These are phyloP conservation scores for Pichia pseudocactophila DNA, from an alignment of 805 yeast genomes.

Conservation along the genomic window DNA sequence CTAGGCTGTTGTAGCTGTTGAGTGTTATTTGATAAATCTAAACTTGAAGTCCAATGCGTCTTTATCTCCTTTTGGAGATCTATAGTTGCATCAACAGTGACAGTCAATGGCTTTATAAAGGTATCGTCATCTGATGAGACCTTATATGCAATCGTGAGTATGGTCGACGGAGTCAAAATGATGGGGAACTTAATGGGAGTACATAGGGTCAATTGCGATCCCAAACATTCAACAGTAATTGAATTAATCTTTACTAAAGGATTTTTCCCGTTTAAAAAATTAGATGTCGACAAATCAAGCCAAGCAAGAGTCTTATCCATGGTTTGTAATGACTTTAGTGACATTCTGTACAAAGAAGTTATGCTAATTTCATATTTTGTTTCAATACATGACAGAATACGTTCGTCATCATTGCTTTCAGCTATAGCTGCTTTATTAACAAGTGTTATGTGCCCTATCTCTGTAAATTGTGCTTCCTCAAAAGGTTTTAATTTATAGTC, in stretches of 20 bases:
- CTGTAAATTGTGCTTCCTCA: constrained; percentile 8
- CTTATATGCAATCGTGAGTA: constrained; percentile 20
- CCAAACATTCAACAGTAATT: constrained; percentile 12
- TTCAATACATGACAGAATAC: too few species aligned
- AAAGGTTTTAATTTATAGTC: constrained; percentile 8
- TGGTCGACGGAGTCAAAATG: constrained; percentile 14
- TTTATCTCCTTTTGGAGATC: constrained; percentile 15
- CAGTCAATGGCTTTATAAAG: constrained; percentile 21
- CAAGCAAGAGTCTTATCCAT: constrained; percentile 21
- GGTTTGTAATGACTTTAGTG: constrained; percentile 20
- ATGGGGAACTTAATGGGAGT: constrained; percentile 25
- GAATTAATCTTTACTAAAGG: constrained; percentile 14
- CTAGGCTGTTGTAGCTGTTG: constrained; percentile 3
- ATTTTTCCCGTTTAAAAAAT: constrained; percentile 9
- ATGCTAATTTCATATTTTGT: constrained; percentile 6
- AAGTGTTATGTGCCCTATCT: constrained; percentile 12
- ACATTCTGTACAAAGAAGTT: constrained; percentile 23
- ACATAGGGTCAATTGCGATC: constrained; percentile 19
- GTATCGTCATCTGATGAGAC: constrained; percentile 21
- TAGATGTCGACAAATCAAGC: constrained; percentile 18
- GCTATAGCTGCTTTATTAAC: not conserved
- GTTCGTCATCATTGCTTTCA: not conserved
- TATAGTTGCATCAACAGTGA: constrained; percentile 17
- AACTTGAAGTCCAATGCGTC: constrained; percentile 32
- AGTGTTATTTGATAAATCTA: constrained; percentile 21